Evolutionary conservation across 2,329 filamentous ascomycete genomes (phyloP).

Genomic region (Macrophomina pseudophaseolina): DNA sequence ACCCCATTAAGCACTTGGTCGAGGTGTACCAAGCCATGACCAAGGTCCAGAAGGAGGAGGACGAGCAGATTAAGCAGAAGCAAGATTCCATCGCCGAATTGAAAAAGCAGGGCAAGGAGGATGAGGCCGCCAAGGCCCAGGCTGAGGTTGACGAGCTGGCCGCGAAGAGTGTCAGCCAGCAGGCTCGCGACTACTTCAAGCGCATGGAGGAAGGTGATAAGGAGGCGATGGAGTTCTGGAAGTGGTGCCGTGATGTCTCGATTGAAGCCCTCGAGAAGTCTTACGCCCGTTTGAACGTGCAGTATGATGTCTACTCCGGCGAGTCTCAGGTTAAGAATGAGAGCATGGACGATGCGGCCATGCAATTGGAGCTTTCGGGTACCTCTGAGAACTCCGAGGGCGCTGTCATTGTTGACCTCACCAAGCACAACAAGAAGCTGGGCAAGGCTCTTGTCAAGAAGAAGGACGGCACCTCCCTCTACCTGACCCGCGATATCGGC

Average conservation of each 20-base stretch:
- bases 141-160: conserved; percentile 42
- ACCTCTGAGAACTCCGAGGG: conserved; percentile 69
- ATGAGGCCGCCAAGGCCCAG: conserved; percentile 28
- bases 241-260: conserved; percentile 66
- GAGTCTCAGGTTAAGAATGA: conserved; percentile 70
- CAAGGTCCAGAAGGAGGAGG: conserved; percentile 66
- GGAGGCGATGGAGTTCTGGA: conserved; percentile 65
- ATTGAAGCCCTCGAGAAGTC: conserved; percentile 69
- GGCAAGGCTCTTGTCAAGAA: conserved; percentile 70
- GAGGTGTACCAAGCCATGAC: conserved; percentile 82
- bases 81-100: conserved; percentile 41
- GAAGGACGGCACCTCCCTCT: conserved; percentile 70
- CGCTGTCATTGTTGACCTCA: conserved; percentile 71
- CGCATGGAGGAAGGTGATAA: conserved; percentile 68
- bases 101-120: conserved; percentile 41
- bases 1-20: conserved; percentile 82
- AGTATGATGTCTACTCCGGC: conserved; percentile 70
- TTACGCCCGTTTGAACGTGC: conserved; percentile 68
- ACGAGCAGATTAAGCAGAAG: conserved; percentile 65
- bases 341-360: conserved; percentile 66
- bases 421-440: conserved; percentile 71
- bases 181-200: conserved; percentile 74
- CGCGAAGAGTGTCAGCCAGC: conserved; percentile 64
- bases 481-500: conserved; percentile 72
- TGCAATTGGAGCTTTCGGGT: conserved; percentile 62